A percentile compares a stretch with the other conserved stretches of the same genome.
These are phyloP conservation scores for Claviceps pusilla DNA, from an alignment of 2,329 filamentous ascomycete genomes.

Conservation along the genomic window DNA sequence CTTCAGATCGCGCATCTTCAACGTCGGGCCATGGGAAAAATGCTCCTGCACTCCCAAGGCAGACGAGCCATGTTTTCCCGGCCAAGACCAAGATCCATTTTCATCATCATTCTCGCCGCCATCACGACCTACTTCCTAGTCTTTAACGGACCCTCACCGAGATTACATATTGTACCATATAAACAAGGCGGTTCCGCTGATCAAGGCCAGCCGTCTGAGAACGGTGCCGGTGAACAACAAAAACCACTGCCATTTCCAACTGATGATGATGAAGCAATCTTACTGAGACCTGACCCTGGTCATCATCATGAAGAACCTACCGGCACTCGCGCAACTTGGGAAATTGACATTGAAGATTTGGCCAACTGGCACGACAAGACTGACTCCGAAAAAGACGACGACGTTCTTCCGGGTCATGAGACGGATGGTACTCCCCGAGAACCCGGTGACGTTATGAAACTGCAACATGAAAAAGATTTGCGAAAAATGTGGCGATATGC, in stretches of 20 bases:
- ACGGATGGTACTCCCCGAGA: constrained; percentile 20
- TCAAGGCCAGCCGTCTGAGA: not conserved
- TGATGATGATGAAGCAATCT: not conserved
- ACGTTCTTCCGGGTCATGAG: constrained; percentile 22
- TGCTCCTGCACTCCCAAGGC: constrained; percentile 18
- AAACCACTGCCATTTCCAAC: not conserved
- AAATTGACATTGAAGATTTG: constrained; percentile 21
- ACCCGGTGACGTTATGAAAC: constrained; percentile 17
- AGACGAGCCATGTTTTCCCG: constrained; percentile 18
- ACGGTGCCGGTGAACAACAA: not conserved
- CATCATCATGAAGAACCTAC: constrained; percentile 7
- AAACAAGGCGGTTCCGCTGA: constrained; percentile 2
- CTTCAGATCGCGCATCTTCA: not conserved
- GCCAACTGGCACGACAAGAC: constrained; percentile 21
- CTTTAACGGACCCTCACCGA: constrained; percentile 20
- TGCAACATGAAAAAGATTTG: constrained; percentile 29
- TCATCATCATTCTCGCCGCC: constrained; percentile 25
- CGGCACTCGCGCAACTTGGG: constrained; percentile 14
- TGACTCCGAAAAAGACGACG: constrained; percentile 20
- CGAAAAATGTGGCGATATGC: constrained; percentile 25
- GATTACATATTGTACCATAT: constrained; percentile 22
- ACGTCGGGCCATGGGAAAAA: constrained; percentile 14
- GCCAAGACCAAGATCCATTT: constrained; percentile 26
- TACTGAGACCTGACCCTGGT: constrained; percentile 1
- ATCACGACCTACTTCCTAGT: constrained; percentile 29